Conservation (phyloP, 2,329 filamentous ascomycete species). For the Fusarium nurragi region DNA sequence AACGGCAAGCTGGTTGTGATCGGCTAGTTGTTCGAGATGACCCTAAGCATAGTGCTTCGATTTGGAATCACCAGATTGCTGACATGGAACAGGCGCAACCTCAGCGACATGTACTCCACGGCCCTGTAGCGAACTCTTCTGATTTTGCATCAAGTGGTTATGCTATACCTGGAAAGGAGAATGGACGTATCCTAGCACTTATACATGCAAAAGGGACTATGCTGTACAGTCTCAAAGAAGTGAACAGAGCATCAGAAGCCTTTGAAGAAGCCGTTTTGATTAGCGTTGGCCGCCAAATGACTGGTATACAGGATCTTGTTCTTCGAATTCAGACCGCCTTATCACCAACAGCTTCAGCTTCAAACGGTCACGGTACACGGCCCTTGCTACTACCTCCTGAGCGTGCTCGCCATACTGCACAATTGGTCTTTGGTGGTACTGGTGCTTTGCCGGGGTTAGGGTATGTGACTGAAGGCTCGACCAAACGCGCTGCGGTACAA, state of each 20-base stretch:
- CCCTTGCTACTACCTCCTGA: conserved; percentile 86
- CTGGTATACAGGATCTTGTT: conserved; percentile 81
- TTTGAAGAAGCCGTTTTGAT: conserved; percentile 97
- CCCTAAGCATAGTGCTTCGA: conserved; percentile 8
- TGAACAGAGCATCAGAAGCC: conserved; percentile 80
- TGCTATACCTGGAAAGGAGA: conserved; percentile 83
- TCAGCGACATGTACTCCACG: conserved; percentile 32
- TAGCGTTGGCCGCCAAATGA: conserved; percentile 75
- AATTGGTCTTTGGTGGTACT: conserved; percentile 79
- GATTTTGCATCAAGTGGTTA: conserved; percentile 69
- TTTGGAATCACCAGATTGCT: conserved; percentile 31
- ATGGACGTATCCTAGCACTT: conserved; percentile 90
- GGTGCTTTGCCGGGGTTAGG: conserved; percentile 84
- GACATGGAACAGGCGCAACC: conserved; percentile 39
- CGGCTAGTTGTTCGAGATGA: conserved; percentile 16
- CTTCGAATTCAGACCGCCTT: conserved; percentile 78
- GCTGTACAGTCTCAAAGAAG: conserved; percentile 89
- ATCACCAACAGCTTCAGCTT: conserved; percentile 47
- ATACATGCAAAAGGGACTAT: conserved; percentile 99
- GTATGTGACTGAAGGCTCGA: conserved; percentile 70
- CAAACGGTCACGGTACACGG: conserved; percentile 22
- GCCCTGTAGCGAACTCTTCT: conserved; percentile 33
- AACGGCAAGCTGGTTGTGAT: neutral
- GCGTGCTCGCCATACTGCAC: conserved; percentile 82
- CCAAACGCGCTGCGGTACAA: conserved; percentile 82